Evolutionary conservation across 495 filamentous ascomycete species (phyloP).

Genomic region (Podospora pseudoanserina): DNA sequence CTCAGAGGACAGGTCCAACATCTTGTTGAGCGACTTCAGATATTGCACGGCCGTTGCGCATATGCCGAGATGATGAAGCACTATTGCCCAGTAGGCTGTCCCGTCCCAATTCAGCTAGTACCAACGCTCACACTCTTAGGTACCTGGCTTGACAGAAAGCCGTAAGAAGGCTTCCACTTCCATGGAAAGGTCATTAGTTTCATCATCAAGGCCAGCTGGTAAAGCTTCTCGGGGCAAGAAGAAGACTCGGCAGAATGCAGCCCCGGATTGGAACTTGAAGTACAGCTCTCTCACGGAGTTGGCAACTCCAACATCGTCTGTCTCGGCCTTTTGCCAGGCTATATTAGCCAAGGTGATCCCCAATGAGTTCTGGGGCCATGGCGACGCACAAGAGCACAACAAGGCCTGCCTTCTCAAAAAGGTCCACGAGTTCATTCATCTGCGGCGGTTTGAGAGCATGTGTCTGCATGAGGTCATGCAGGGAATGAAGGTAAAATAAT

Average conservation of each 20-base stretch:
- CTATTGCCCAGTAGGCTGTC: constrained; percentile 64
- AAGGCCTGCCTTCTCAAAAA: constrained; percentile 55
- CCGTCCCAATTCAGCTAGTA: background rate
- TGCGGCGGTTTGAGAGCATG: constrained; percentile 77
- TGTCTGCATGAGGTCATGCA: constrained; percentile 75
- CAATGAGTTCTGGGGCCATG: constrained; percentile 66
- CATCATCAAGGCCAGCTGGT: background rate
- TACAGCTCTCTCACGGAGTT: constrained; percentile 57
- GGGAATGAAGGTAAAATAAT: constrained; percentile 61
- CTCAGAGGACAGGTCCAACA: constrained; percentile 58
- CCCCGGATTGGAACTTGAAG: constrained; percentile 6
- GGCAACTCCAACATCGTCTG: constrained; percentile 63
- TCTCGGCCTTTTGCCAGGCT: constrained; percentile 87
- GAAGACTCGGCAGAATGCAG: background rate
- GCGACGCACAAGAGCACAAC: constrained; percentile 54
- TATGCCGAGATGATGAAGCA: constrained; percentile 72
- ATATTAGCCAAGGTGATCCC: constrained; percentile 74
- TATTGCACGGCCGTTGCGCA: constrained; percentile 66
- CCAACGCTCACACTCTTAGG: background rate
- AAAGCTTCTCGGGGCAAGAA: constrained; percentile 11
- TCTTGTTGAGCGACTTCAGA: constrained; percentile 66
- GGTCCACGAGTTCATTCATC: constrained; percentile 70
- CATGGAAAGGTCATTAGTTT: background rate
- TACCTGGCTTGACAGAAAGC: background rate
- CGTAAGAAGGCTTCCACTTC: constrained; percentile 2